A percentile compares a stretch with the other conserved stretches of the same genome.
phyloP scores from a whole-genome alignment of 306 rosid species.

The Citrullus mucosospermus region DNA sequence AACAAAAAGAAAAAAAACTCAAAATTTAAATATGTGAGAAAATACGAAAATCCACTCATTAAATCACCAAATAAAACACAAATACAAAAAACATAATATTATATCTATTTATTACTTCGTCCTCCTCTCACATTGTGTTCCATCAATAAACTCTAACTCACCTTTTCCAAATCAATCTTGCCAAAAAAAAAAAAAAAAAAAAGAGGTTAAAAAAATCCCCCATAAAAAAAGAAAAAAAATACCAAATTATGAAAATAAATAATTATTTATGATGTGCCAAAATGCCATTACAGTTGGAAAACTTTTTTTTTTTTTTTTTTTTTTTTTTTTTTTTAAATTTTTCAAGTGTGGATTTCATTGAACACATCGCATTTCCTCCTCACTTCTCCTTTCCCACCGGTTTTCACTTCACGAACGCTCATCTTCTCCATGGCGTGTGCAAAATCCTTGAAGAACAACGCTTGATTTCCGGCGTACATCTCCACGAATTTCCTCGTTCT shows the following conservation, averaged over 20 bases:
- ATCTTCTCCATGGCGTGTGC: conserved; percentile 38
- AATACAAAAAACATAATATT: too few relatives aligned
- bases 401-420: conserved; percentile 23
- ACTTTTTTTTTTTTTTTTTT: neutral
- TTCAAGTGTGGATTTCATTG: conserved; percentile 3
- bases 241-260: neutral
- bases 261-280: neutral
- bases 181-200: neutral
- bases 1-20: too few relatives aligned
- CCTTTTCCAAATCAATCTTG: neutral
- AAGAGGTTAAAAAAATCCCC: neutral
- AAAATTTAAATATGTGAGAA: too few relatives aligned
- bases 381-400: conserved; percentile 35
- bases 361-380: conserved; percentile 34
- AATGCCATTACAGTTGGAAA: neutral
- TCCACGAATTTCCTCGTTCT: conserved; percentile 30
- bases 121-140: neutral
- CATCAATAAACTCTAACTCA: neutral
- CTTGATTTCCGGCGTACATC: conserved; percentile 23
- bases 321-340: too few relatives aligned
- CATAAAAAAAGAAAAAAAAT: neutral
- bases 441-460: conserved; percentile 26
- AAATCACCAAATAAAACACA: too few relatives aligned
- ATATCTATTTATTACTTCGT: neutral
- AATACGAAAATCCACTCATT: too few relatives aligned